A percentile compares a stretch with the other conserved stretches of the same genome.
These are phyloP conservation scores for Hypoxylon sp. DNA, from an alignment of 2,329 filamentous ascomycete species.

Conservation along the genomic window DNA sequence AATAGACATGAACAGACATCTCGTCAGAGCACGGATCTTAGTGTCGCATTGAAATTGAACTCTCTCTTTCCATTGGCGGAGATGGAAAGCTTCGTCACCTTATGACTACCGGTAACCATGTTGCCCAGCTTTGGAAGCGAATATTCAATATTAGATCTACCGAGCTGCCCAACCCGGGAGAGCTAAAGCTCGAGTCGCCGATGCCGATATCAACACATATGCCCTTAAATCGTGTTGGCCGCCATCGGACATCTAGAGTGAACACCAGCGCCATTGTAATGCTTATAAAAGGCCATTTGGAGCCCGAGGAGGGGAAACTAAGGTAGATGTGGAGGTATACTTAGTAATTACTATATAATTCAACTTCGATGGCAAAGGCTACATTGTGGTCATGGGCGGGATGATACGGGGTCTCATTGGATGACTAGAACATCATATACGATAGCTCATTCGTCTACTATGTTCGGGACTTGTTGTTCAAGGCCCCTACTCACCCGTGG, in stretches of 20 bases:
- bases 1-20: slow-evolving; percentile 11
- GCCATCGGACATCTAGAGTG: slow-evolving; percentile 14
- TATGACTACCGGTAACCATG: slow-evolving; percentile 16
- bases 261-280: background rate
- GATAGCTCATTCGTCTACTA: background rate
- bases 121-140: slow-evolving; percentile 2
- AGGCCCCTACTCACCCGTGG: background rate
- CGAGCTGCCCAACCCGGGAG: slow-evolving; percentile 23
- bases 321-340: slow-evolving; percentile 10
- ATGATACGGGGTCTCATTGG: background rate
- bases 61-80: slow-evolving; percentile 17
- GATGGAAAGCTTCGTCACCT: slow-evolving; percentile 2
- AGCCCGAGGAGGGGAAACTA: background rate
- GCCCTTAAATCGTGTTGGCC: slow-evolving; percentile 7
- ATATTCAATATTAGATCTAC: slow-evolving; percentile 20
- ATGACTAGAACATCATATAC: background rate
- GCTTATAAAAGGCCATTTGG: slow-evolving; percentile 9
- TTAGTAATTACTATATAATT: slow-evolving; percentile 19
- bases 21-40: slow-evolving; percentile 3
- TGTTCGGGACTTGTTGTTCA: background rate
- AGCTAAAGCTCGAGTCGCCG: slow-evolving; percentile 20
- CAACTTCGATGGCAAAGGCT: background rate
- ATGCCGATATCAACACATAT: slow-evolving; percentile 10
- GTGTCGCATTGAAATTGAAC: slow-evolving; percentile 7
- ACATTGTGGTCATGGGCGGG: background rate